Conservation (phyloP, 768 basidiomycete species). For the Lentinula detonsa region DNA sequence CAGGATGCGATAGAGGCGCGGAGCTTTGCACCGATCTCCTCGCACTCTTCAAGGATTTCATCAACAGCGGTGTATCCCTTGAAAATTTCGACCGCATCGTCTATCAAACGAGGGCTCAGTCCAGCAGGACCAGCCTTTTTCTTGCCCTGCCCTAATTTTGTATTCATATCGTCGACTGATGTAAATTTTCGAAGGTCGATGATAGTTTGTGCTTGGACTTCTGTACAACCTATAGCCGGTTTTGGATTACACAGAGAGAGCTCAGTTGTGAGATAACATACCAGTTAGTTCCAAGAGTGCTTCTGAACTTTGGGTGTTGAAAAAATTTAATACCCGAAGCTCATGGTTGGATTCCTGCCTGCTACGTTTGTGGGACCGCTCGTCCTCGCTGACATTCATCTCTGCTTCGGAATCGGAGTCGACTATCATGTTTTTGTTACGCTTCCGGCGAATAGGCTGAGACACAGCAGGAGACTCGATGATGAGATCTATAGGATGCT, state of each 20-base stretch:
- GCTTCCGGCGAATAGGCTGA: conserved; percentile 44
- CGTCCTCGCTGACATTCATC: conserved; percentile 43
- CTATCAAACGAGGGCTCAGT: conserved; percentile 85
- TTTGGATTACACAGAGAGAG: neutral
- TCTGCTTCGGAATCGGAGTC: conserved; percentile 58
- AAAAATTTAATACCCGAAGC: conserved; percentile 55
- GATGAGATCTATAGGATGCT: conserved; percentile 33
- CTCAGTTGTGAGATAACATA: conserved; percentile 22
- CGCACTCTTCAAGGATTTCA: conserved; percentile 81
- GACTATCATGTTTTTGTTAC: conserved; percentile 53
- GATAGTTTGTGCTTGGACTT: conserved; percentile 76
- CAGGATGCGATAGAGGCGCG: conserved; percentile 74
- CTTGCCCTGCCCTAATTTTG: conserved; percentile 78
- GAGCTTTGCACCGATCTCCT: conserved; percentile 74
- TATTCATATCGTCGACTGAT: conserved; percentile 68
- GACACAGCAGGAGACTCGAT: conserved; percentile 26
- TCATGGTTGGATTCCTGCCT: conserved; percentile 34
- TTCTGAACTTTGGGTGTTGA: conserved; percentile 57
- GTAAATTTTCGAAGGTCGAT: conserved; percentile 74
- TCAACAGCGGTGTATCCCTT: conserved; percentile 86
- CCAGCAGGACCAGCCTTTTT: conserved; percentile 80
- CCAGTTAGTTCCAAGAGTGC: conserved; percentile 74
- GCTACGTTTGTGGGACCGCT: conserved; percentile 21
- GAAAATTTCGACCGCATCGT: conserved; percentile 83
- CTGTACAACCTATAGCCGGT: conserved; percentile 56